Evolutionary conservation across 257 asterid genomes (phyloP), one percentile per base, ranked within the genome.

Genomic region (Cordia subcordata): DNA sequence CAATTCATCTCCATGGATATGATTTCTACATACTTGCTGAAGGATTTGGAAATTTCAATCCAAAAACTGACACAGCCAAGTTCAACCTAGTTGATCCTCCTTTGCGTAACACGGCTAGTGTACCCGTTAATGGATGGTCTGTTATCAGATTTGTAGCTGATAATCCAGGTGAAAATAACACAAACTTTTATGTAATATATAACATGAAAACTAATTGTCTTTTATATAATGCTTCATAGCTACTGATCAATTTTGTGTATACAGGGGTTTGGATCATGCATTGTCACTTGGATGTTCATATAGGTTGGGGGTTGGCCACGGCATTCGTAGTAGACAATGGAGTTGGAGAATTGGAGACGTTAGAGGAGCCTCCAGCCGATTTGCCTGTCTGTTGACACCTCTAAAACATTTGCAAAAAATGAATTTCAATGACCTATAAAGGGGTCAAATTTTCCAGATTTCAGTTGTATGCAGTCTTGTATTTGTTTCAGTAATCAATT

Each of bases 251-350:
- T n/a, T 32, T 63, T 40, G 51, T 15, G n/a, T 15, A 13, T 38
- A 39, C 71, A 73, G 79, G 79, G 33, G 79, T 73, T 4, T 73
- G 79, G 79, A 56, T 73, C 75, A 73, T 68, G 23, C 67, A n/a
- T n/a, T n/a, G n/a, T n/a, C n/a, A n/a, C n/a, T n/a, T n/a, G n/a
- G n/a, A n/a, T n/a, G n/a, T n/a, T 23, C 79, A 73, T 55, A 49
- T 68, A 13, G 33, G 51, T 27, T 73, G 75, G 79, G 75, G 79
- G 18, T 50, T 73, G 68, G 71, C 57, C 49, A 68, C 67, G 74
- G 10, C 71, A 10, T 63, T 73, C 68, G 13, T 63, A 51, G 68
- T 73, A 49, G 75, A 68, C 27, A 73, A 73, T 55, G 79, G 75
- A 51, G 15, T 21, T 45, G 79, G 79, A 42, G 68, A 63, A 68